These are phyloP conservation scores for Tolypocladium sp. DNA, from an alignment of 2,329 filamentous ascomycete species.

Conservation along the genomic window DNA sequence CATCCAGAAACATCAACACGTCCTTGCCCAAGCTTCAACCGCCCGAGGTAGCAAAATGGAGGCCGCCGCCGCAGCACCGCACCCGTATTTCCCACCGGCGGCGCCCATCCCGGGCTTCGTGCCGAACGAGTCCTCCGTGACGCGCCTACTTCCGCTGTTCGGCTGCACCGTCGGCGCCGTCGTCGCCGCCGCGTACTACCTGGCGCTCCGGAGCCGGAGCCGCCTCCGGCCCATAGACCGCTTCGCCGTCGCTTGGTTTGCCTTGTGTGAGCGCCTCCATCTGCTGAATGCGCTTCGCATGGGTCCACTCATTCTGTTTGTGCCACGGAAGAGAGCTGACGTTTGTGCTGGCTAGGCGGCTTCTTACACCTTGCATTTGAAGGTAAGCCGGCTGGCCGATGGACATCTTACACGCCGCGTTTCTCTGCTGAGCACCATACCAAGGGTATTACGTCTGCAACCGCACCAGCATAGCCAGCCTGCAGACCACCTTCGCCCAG, in stretches of 20 bases:
- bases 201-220: conserved; percentile 13
- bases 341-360: conserved; percentile 35
- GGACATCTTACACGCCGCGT: neutral
- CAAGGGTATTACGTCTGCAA: conserved; percentile 68
- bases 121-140: conserved; percentile 32
- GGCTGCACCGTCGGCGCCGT: conserved; percentile 25
- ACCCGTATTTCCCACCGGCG: conserved; percentile 42
- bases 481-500: conserved; percentile 69
- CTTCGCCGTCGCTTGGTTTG: conserved; percentile 43
- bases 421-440: conserved; percentile 1
- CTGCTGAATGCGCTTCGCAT: neutral
- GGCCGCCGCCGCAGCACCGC: conserved; percentile 8
- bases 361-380: conserved; percentile 76
- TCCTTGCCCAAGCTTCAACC: neutral
- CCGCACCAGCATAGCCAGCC: conserved; percentile 54
- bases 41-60: neutral
- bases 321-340: no score
- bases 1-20: neutral
- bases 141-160: conserved; percentile 25
- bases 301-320: neutral
- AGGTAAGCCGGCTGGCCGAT: conserved; percentile 32
- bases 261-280: conserved; percentile 35
- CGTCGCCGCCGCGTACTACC: conserved; percentile 19
- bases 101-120: conserved; percentile 33
- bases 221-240: conserved; percentile 24